Base-by-base conservation (phyloP, 2,329 filamentous ascomycete genomes). In the Phymatotrichopsis omnivora region DNA sequence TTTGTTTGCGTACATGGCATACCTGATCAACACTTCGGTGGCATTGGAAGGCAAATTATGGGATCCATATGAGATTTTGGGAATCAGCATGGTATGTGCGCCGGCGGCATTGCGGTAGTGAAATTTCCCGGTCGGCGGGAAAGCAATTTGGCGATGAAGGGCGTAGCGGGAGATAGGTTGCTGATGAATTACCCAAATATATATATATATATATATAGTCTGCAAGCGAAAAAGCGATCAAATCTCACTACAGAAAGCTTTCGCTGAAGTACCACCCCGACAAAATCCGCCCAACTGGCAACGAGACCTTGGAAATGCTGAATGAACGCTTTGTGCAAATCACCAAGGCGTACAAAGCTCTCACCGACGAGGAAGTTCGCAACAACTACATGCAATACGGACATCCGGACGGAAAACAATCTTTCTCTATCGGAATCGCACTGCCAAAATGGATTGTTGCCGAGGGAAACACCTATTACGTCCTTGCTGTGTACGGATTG, bases 361-460 rank as follows among this genome's bases (percentile, higher is more conserved):
- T 98, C 37, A 98, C 93, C 4, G 91, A 98, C 61, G 93, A 98
- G 67, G 91, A 96, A 31, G 75, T 96, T 51, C 83, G 91, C 61
- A 93, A 93, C 67, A 98, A 98, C 69, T 98, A 84, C 65, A 79
- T 94, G 42, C 83, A 93, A 64, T 98, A 82, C 60, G 91, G 91
- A 45, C 86, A 98, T 64, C 91, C 91, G 5, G 91, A 98, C 63
- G 91, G 91, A 62, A 96, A 95, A 73, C 91, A 98, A 68, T 89
- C 86, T 63, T 91, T 87, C 66, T 95, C 86, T 67, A 96, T 98
- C 61, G 89, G 91, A 54, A 98, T 98, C 56, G 91, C 89, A 34
- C 74, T 98, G 34, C 91, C 91, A 34, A 82, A 91, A 63, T 85
- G 91, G 65, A 86, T 98, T 58, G 75, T 98, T 44, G 82, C 84